Base-by-base conservation (phyloP, 148 eudicot species). In the Vaccinium myrtillus region DNA sequence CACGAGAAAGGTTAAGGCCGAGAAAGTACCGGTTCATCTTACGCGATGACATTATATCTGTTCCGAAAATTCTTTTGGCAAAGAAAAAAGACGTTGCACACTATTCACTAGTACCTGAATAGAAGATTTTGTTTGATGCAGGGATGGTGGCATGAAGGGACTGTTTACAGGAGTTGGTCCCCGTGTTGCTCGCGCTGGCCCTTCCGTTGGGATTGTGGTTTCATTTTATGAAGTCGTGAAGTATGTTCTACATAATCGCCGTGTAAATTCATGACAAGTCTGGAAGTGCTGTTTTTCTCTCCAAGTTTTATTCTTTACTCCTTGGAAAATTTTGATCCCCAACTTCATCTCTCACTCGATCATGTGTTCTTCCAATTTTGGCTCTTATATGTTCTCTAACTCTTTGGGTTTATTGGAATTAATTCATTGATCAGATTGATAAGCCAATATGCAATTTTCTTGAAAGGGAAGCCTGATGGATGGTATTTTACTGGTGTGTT, bases 181-280 rank as follows among this genome's bases (percentile, higher is more conserved):
- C 46, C 92, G 98, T 32, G 94, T 96, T 70, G 95, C 88, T 51
- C 97, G 98, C 77, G 97, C 98, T 25, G 99, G 99, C 46, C 97
- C 99, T 25, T 96, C 27, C 27, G 30, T 63, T 21, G 69, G 27
- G 27, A 63, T 61, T 61, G 69, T 61, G 12, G 69, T 61, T 21
- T 61, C 27, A 25, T 61, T 61, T 61, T 61, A 61, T n/a, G 69
- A 61, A 61, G 69, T 61, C 23, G 69, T 61, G 69, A 61, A n/a
- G 69, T 61, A 21, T 61, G 69, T 61, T 21, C 69, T 61, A 19
- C 67, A 61, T 8, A 61, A 21, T 61, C 69, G 27, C 69, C 61
- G 6, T 56, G 61, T 18, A n/a, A 61, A 25, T 61, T 61, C 25
- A 61, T 61, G 69, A 61, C 25, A 21, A 61, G 11, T 8, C 58